Evolutionary conservation across 345 rosid species (phyloP), one percentile per base, ranked within the genome.

Genomic region (Eucalyptus camaldulensis): DNA sequence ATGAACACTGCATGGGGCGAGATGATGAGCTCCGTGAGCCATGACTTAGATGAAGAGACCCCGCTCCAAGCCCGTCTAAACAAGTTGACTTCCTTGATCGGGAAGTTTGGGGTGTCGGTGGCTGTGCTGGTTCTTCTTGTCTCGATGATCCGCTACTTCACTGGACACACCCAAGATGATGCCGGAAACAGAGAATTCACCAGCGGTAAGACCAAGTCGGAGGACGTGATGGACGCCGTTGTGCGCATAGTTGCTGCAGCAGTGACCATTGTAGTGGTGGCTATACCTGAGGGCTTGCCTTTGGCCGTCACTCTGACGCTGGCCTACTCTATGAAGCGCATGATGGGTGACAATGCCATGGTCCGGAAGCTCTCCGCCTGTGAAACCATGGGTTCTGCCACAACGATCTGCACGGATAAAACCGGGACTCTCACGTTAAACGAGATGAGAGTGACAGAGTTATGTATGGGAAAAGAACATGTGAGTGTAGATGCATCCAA

Each of bases 381-480:
- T 47, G 99, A 97, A 89, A 96, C 98, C 7, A 97, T 97, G 96
- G 97, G 98, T n/a, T 97, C 97, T 15, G 97, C 98, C 4, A 95
- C 97, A 8, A 91, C 91, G 19, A 94, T 97, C 3, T 96, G 98
- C 86, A 97, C 97, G 0, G 96, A 96, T 51, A 97, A 95, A 93
- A 96, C 98, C 14, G 98, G 98, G 22, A 95, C 97, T n/a, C 94
- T 97, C 49, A 97, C 99, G 33, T 89, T 94, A 87, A 95, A 95
- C 90, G 93, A 89, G 76, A 96, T 96, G 98, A 92, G 90, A 80
- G 98, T 96, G 86, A 95, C 95, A 2, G 93, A 94, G 88, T 93
- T 95, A 83, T 96, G 96, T 94, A 87, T 93, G 2, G 99, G 98
- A 56, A 88, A 90, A n/a, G 93, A 95, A 88, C 44, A 88, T 6